A percentile compares a stretch with the other conserved stretches of the same genome.
Conservation (phyloP, 257 asterid genomes). For the Pogostemon cablin region DNA sequence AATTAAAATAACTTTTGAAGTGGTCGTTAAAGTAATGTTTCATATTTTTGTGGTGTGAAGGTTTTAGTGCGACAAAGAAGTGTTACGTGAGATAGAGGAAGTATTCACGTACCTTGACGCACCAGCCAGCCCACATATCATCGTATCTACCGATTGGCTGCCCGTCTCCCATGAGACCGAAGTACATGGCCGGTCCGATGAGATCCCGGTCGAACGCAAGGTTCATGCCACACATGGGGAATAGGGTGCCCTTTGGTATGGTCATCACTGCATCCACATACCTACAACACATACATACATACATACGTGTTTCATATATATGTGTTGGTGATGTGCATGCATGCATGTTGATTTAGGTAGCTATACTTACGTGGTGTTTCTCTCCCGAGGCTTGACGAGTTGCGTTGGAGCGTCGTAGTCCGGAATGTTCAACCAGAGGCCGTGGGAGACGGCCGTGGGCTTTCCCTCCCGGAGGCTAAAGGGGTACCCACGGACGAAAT, state of each 20-base stretch:
- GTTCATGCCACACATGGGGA: constrained; percentile 83
- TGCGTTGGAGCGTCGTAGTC: constrained; percentile 76
- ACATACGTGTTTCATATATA: neutral
- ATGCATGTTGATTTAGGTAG: no score
- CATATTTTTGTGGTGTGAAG: no score
- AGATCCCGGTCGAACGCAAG: constrained; percentile 62
- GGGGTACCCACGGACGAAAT: constrained; percentile 73
- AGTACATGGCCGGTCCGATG: constrained; percentile 77
- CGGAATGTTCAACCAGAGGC: constrained; percentile 72
- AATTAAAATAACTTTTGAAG: no score
- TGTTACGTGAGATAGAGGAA: no score
- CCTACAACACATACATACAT: constrained; percentile 28
- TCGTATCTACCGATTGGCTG: constrained; percentile 77
- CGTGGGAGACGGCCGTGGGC: constrained; percentile 70
- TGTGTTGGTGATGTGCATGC: no score
- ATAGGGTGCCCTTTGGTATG: constrained; percentile 67
- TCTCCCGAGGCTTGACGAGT: constrained; percentile 71
- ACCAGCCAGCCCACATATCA: constrained; percentile 88
- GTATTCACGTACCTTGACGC: constrained; percentile 36
- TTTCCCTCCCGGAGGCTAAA: constrained; percentile 40
- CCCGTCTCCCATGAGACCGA: constrained; percentile 80
- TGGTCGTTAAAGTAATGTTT: no score
- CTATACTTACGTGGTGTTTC: constrained; percentile 40
- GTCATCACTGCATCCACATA: constrained; percentile 70
- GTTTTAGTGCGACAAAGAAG: no score